Conservation (phyloP, 1,139 yeast species). For the Lizanozyma gosingica region DNA sequence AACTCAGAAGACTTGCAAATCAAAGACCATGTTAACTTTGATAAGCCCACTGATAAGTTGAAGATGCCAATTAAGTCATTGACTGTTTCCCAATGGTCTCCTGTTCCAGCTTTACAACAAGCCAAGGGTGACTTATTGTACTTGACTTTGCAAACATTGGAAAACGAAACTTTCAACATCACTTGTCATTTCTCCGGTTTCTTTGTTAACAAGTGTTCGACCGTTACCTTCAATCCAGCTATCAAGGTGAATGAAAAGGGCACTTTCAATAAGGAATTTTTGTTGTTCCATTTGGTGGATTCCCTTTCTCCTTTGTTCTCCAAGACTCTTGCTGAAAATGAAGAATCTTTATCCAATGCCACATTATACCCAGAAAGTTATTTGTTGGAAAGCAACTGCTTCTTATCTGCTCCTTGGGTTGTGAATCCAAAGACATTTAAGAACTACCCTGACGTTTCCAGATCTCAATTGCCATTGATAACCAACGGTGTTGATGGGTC, state of each 20-base stretch:
- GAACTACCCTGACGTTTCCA: slow-evolving; percentile 48
- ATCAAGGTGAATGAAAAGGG: slow-evolving; percentile 35
- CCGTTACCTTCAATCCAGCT: slow-evolving; percentile 61
- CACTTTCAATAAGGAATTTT: slow-evolving; percentile 27
- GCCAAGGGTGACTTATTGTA: slow-evolving; percentile 75
- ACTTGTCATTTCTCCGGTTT: slow-evolving; percentile 78
- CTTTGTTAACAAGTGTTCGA: slow-evolving; percentile 61
- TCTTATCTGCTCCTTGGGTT: slow-evolving; percentile 72
- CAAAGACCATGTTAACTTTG: slow-evolving; percentile 10
- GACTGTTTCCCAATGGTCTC: slow-evolving; percentile 76
- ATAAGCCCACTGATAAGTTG: slow-evolving; percentile 16
- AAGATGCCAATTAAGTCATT: slow-evolving; percentile 44
- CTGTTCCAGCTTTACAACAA: slow-evolving; percentile 48
- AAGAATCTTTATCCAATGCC: slow-evolving; percentile 30
- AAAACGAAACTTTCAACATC: slow-evolving; percentile 69
- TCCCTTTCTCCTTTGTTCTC: slow-evolving; percentile 46
- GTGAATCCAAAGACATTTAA: slow-evolving; percentile 24
- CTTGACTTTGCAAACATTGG: slow-evolving; percentile 66
- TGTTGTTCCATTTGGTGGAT: slow-evolving; percentile 46
- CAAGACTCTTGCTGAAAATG: slow-evolving; percentile 30
- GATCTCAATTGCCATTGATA: slow-evolving; percentile 50
- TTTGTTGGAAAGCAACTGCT: slow-evolving; percentile 51
- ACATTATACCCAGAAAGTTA: slow-evolving; percentile 49
- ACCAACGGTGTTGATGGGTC: slow-evolving; percentile 52
- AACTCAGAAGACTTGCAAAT: neutral